Conservation (phyloP, 768 basidiomycete genomes). For the Tylopilus cervinicoccineus region DNA sequence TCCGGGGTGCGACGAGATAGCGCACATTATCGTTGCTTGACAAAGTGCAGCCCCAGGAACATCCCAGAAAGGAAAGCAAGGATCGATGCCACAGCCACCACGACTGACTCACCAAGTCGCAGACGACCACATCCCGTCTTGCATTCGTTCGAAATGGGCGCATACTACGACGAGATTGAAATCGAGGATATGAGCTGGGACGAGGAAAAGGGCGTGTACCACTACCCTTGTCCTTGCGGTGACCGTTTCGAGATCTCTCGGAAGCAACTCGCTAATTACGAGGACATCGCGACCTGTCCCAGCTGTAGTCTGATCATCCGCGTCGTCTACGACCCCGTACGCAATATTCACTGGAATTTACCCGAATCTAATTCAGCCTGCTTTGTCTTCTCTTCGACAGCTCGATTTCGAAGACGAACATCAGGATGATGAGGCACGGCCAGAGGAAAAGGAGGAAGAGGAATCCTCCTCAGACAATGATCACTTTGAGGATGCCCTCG, state of each 20-base stretch:
- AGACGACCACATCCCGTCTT: not conserved
- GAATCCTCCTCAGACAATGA: constrained; percentile 39
- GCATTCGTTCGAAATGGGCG: constrained; percentile 49
- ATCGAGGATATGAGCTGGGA: constrained; percentile 98
- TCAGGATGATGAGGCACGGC: constrained; percentile 42
- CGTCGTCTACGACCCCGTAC: constrained; percentile 91
- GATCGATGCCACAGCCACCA: constrained; percentile 6
- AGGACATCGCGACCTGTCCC: constrained; percentile 94
- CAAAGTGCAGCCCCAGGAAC: too few relatives aligned
- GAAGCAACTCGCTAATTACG: constrained; percentile 78
- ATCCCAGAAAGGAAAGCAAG: not conserved
- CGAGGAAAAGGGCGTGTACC: constrained; percentile 73
- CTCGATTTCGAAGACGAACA: constrained; percentile 82
- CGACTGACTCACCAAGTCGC: constrained; percentile 3
- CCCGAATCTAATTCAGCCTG: not conserved
- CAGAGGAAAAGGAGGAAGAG: constrained; percentile 27
- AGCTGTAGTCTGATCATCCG: constrained; percentile 92
- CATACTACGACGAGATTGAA: constrained; percentile 95
- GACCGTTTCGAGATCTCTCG: constrained; percentile 96
- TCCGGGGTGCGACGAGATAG: too few relatives aligned
- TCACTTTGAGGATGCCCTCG: constrained; percentile 62
- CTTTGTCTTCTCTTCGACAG: constrained; percentile 33
- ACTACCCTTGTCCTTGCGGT: constrained; percentile 97
- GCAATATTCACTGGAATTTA: constrained; percentile 28
- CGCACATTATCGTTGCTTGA: too few relatives aligned